Conservation (phyloP, 1,284 basidiomycete genomes). For the Hymenochaete sp. region DNA sequence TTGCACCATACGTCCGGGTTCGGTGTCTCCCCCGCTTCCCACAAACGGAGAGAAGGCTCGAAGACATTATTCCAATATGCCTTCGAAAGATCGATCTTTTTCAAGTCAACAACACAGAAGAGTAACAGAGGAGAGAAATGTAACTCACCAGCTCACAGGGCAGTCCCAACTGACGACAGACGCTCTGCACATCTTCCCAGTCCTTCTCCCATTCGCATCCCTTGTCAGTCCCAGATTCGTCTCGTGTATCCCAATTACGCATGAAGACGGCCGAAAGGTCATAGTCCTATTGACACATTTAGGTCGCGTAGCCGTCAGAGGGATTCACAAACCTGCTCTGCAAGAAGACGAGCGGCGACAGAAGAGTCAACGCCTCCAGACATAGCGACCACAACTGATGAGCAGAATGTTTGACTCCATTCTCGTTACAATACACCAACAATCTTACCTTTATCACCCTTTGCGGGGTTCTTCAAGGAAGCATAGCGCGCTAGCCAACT, state of each 20-base stretch:
- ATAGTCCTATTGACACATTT: constrained; percentile 44
- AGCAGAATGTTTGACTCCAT: no score
- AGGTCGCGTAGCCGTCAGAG: constrained; percentile 5
- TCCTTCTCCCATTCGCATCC: constrained; percentile 96
- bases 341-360: constrained; percentile 69
- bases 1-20: constrained; percentile 97
- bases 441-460: no score
- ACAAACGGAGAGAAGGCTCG: constrained; percentile 68
- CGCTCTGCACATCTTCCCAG: constrained; percentile 82
- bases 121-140: constrained; percentile 11
- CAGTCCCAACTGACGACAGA: constrained; percentile 63
- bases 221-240: constrained; percentile 60
- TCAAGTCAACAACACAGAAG: not conserved
- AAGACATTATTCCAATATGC: constrained; percentile 90
- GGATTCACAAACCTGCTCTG: constrained; percentile 43
- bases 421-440: no score
- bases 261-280: constrained; percentile 86
- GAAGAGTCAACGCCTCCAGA: constrained; percentile 96
- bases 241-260: constrained; percentile 87
- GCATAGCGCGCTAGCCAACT: no score
- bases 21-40: constrained; percentile 76
- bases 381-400: constrained; percentile 91
- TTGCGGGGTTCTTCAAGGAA: no score
- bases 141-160: constrained; percentile 57
- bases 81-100: constrained; percentile 69